phyloP scores from a whole-genome alignment of 495 filamentous ascomycete genomes.

The Hypoxylon cercidicola region DNA sequence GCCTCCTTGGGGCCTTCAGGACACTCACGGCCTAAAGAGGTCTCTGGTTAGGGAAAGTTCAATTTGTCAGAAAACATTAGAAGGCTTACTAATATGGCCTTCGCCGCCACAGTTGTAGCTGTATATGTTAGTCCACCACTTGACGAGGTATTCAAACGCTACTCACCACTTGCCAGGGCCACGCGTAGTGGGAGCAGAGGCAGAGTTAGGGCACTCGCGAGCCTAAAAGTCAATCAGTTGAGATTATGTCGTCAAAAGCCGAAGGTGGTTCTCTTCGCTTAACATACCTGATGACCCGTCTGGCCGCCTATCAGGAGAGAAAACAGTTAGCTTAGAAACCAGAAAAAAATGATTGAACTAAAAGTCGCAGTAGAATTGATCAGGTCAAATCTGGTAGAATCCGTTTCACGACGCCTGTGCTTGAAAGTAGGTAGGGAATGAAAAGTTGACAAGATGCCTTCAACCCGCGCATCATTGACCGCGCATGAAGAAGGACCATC shows the following conservation, averaged over 20 bases:
- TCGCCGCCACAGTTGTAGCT: constrained; percentile 68
- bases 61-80: neutral
- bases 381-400: too few species aligned
- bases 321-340: constrained; percentile 48
- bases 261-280: neutral
- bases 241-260: neutral
- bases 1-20: constrained; percentile 83
- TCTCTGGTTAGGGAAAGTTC: constrained; percentile 23
- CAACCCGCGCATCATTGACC: too few species aligned
- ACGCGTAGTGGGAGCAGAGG: constrained; percentile 63
- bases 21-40: constrained; percentile 82
- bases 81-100: constrained; percentile 85
- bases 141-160: constrained; percentile 9
- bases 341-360: constrained; percentile 5
- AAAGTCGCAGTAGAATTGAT: constrained; percentile 16
- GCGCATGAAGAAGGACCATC: neutral
- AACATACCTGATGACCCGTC: constrained; percentile 61
- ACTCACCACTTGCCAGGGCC: constrained; percentile 88
- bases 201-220: constrained; percentile 79
- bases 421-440: neutral
- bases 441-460: neutral
- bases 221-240: constrained; percentile 63
- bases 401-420: too few species aligned
- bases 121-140: constrained; percentile 14
- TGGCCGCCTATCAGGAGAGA: constrained; percentile 56